Percentiles rank a stretch among this genome's conserved stretches.
Evolutionary conservation across 345 rosid genomes (phyloP).

Genomic region (Brassica carinata): DNA sequence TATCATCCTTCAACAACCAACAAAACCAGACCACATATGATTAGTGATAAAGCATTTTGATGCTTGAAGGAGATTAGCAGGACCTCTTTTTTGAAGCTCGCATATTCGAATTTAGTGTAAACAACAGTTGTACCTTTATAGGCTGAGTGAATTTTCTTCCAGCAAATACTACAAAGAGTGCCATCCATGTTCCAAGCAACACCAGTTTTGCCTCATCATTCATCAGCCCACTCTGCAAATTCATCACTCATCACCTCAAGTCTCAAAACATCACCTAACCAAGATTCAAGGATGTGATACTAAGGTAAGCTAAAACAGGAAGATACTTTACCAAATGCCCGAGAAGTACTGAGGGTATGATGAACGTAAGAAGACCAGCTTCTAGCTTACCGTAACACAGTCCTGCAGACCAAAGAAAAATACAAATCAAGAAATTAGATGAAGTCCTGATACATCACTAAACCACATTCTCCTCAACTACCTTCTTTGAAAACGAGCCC

Average conservation of each 20-base stretch:
- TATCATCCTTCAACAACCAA: constrained; percentile 70
- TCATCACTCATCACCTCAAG: background rate
- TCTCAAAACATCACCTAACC: background rate
- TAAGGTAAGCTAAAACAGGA: constrained; percentile 17
- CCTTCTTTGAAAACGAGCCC: constrained; percentile 98
- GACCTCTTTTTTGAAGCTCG: constrained; percentile 6
- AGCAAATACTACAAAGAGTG: constrained; percentile 77
- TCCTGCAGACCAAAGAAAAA: constrained; percentile 48
- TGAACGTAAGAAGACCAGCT: constrained; percentile 84
- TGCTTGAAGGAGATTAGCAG: background rate
- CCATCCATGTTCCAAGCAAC: constrained; percentile 83
- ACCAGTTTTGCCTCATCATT: constrained; percentile 66
- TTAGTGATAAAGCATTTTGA: constrained; percentile 7
- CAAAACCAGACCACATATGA: constrained; percentile 13
- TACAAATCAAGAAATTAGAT: constrained; percentile 8
- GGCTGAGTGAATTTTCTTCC: constrained; percentile 95
- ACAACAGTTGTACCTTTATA: constrained; percentile 58
- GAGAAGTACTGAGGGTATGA: constrained; percentile 82
- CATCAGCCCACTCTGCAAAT: constrained; percentile 74
- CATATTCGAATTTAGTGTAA: background rate
- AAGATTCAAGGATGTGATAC: constrained; percentile 5
- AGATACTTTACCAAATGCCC: constrained; percentile 74
- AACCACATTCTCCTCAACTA: constrained; percentile 16
- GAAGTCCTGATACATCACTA: background rate
- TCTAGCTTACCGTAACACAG: constrained; percentile 96